Evolutionary conservation across 768 basidiomycete species (phyloP).

Genomic region (Mycena pura): DNA sequence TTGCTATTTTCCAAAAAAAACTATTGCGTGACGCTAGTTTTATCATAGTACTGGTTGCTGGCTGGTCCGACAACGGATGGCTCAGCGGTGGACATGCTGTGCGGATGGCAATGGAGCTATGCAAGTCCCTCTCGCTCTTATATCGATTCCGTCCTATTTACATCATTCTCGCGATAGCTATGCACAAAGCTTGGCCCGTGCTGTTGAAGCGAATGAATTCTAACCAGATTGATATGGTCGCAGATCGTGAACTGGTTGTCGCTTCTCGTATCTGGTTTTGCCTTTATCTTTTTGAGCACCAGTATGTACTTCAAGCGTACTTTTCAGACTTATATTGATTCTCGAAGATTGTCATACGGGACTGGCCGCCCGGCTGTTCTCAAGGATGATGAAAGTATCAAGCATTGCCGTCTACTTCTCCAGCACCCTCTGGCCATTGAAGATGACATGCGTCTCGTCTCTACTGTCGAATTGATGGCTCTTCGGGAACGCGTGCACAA

Average conservation of each 20-base stretch:
- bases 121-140: conserved; percentile 49
- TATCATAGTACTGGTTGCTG: conserved; percentile 79
- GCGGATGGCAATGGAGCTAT: conserved; percentile 94
- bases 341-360: conserved; percentile 86
- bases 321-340: neutral
- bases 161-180: conserved; percentile 51
- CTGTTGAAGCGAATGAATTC: conserved; percentile 80
- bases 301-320: conserved; percentile 57
- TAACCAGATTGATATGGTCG: conserved; percentile 59
- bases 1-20: neutral
- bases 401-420: conserved; percentile 77
- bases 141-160: neutral
- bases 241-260: conserved; percentile 82
- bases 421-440: conserved; percentile 89
- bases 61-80: conserved; percentile 98
- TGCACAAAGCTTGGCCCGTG: conserved; percentile 92
- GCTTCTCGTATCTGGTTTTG: conserved; percentile 92
- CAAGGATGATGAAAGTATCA: conserved; percentile 91
- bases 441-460: conserved; percentile 94
- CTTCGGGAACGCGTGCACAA: conserved; percentile 89
- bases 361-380: conserved; percentile 93
- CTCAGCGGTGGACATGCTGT: conserved; percentile 95
- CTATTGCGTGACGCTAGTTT: neutral
- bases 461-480: conserved; percentile 91
- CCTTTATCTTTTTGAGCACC: conserved; percentile 92